Conservation (phyloP, 495 filamentous ascomycete species). For the Podospora pseudocomata region DNA sequence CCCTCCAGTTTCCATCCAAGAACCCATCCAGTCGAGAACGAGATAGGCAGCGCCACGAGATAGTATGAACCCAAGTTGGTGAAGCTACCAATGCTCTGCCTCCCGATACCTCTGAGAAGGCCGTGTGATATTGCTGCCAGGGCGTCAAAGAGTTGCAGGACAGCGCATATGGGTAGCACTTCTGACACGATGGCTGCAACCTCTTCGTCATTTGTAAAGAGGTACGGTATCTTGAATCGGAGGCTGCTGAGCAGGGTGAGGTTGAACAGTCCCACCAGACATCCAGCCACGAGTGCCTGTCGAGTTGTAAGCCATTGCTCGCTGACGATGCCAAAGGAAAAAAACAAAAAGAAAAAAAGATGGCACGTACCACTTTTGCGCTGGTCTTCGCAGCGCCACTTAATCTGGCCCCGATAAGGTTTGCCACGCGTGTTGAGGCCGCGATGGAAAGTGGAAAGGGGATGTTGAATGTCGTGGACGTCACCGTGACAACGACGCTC, state of each 20-base stretch:
- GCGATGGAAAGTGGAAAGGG: slow-evolving; percentile 55
- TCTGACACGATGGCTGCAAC: slow-evolving; percentile 64
- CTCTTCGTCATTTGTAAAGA: slow-evolving; percentile 71
- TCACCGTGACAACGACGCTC: slow-evolving; percentile 46
- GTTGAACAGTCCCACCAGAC: slow-evolving; percentile 68
- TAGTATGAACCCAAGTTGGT: slow-evolving; percentile 78
- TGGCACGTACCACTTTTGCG: slow-evolving; percentile 52
- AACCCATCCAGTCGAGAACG: slow-evolving; percentile 64
- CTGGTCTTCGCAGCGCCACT: slow-evolving; percentile 59
- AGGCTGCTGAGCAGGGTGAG: slow-evolving; percentile 52
- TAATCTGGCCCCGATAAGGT: slow-evolving; percentile 58
- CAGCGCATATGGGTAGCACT: slow-evolving; percentile 67
- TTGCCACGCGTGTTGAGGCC: slow-evolving; percentile 53
- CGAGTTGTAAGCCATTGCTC: neutral
- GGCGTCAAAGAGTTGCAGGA: slow-evolving; percentile 76
- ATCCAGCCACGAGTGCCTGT: slow-evolving; percentile 26
- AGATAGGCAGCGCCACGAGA: slow-evolving; percentile 71
- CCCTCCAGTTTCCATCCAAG: slow-evolving; percentile 66
- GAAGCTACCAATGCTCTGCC: slow-evolving; percentile 74
- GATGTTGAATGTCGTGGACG: slow-evolving; percentile 52
- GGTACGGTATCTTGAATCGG: slow-evolving; percentile 58
- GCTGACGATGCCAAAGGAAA: neutral
- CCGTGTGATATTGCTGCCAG: slow-evolving; percentile 72
- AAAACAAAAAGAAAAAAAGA: neutral
- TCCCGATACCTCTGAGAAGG: slow-evolving; percentile 68